Evolutionary conservation across 1,139 yeast species (phyloP), one percentile per base, ranked within the genome.

Genomic region (Lodderomyces theae): DNA sequence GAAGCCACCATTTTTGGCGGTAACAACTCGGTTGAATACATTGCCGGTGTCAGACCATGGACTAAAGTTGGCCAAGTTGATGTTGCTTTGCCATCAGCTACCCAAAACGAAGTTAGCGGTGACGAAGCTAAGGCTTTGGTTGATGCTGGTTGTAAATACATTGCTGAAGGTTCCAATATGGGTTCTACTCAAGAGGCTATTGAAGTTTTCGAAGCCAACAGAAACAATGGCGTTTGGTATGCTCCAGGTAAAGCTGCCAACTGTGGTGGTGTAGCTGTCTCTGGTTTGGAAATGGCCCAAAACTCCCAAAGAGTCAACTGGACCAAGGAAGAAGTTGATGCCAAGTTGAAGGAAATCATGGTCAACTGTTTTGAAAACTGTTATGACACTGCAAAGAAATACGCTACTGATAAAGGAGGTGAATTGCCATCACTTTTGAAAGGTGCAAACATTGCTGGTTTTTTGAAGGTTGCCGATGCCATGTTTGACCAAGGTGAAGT

Each of bases 171-270:
- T 64, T 92, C 97, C 62, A 92, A 92, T 76, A 92, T 92, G 98
- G 97, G 98, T 64, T 90, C 96, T 55, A 90, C 97, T 56, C 85
- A 85, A 70, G 97, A 90, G 68, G 98, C 98, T 56, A 88, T 92
- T 57, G 89, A 84, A 52, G 89, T 86, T 48, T 90, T 90, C 56
- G 98, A 92, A 79, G 85, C 85, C 58, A 81, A 80, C 69, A 86
- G 97, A 77, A 65, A 78, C 55, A 77, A 84, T 52, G 50, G 47
- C 42, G 87, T 89, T 67, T 92, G 97, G 97, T 90, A 90, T 72
- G 97, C 96, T 58, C 97, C 97, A 65, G 97, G 97, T 72, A 92
- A 92, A 80, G 97, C 97, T 58, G 94, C 97, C 62, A 92, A 92
- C 82, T 86, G 95, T 75, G 97, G 97, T 75, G 98, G 97, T 82